phyloP scores from a whole-genome alignment of 495 filamentous ascomycete genomes.

The Choiromyces venosus region DNA sequence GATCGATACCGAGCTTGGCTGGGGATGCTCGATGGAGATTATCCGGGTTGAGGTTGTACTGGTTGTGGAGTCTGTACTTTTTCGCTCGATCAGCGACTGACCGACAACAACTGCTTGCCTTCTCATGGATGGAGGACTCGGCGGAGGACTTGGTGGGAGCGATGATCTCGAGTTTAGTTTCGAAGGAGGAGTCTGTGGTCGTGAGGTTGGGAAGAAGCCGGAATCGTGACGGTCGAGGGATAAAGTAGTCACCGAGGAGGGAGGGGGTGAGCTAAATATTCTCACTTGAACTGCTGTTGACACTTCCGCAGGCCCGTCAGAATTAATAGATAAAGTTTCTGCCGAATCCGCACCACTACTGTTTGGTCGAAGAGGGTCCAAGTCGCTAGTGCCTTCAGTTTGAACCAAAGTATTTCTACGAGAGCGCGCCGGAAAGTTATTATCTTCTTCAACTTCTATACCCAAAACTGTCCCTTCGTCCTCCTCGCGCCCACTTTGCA shows the following conservation, averaged over 20 bases:
- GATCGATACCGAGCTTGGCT: background rate
- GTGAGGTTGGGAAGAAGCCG: background rate
- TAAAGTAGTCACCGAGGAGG: background rate
- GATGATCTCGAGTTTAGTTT: background rate
- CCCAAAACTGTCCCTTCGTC: background rate
- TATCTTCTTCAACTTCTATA: background rate
- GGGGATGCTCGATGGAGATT: background rate
- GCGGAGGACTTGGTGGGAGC: background rate
- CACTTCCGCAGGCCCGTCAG: background rate
- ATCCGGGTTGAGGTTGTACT: background rate
- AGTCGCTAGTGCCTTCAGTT: background rate
- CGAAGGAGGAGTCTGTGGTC: background rate
- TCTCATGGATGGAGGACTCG: background rate
- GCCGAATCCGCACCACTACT: background rate
- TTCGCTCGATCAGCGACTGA: background rate
- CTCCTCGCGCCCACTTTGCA: background rate
- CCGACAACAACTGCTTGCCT: background rate
- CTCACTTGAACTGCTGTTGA: background rate
- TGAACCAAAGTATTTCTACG: constrained; percentile 1
- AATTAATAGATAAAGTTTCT: background rate
- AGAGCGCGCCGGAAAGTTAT: background rate
- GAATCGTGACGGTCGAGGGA: background rate
- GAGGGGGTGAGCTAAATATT: background rate
- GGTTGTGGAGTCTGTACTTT: background rate
- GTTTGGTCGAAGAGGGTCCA: background rate